Base-by-base conservation (phyloP, 805 yeast genomes). In the Monosporozyma yasuniensis region DNA sequence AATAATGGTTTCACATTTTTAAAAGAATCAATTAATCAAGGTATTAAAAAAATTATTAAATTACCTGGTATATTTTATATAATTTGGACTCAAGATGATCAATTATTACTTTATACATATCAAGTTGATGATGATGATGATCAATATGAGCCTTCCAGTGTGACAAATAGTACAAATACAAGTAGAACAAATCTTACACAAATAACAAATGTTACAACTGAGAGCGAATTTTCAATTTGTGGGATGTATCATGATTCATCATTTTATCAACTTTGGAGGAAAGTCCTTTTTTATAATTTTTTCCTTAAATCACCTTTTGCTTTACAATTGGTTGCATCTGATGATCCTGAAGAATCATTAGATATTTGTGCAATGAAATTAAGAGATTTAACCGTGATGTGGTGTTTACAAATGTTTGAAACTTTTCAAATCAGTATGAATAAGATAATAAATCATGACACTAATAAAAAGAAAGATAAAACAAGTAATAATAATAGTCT, bases 311-410 rank as follows among this genome's bases (percentile, higher is more conserved):
- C 61, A 1, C 55, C 56, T 3, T 34, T 54, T 46, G 41, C 59
- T n/a, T 18, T 52, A 27, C 54, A 53, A 12, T 39, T 64, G 27
- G 62, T 66, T 46, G 55, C 54, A 6, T 60, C 64, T 35, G 47
- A 52, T 8, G 48, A 61, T 47, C 56, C 56, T 5, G 53, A 59
- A 23, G 54, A 50, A 30, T 56, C 61, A 2, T 50, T 63, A 9
- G 63, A 64, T 50, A 25, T 62, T 28, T 58, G 61, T 47, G 65
- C 65, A 2, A 54, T 66, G 56, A 66, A 62, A 48, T 45, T 65
- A 21, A 55, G 70, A 44, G 70, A 66, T 49, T 51, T 65, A 19
- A 56, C 60, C 3, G 67, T 64, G 3, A 46, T 66, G 44, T 60
- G 64, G 61, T 58, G 63, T 43, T 50, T 65, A 32, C 54, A 52